Evolutionary conservation across 805 yeast species (phyloP), one percentile per base, ranked within the genome.

Genomic region (Citeromyces matritensis): DNA sequence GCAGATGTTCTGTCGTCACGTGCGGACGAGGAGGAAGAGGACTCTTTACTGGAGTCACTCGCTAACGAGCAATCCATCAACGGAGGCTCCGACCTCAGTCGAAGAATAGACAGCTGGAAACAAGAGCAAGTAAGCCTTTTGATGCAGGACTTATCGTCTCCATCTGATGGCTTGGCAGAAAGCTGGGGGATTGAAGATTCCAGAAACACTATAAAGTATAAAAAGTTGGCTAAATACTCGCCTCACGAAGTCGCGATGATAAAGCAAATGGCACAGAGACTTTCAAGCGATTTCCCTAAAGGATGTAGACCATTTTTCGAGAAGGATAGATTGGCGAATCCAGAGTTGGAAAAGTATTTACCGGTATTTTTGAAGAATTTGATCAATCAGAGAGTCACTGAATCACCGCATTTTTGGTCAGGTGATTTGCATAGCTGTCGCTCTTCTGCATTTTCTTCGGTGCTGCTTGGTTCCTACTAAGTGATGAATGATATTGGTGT

Each of bases 131-230:
- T 47, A 6, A 37, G 37, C 23, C 35, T 40, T 6, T 31, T 50
- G 8, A 24, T 49, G 11, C 37, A 35, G 11, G 53, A 47, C 9
- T 14, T 43, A 3, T 17, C 21, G 5, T 5, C 21, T 5, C 21
- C 5, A 7, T 17, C 21, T 17, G 21, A 17, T 17, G 7, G 7
- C 21, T 7, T 17, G 5, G 21, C 21, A 17, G 40, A 42, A 32
- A 40, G 51, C 6, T 50, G 55, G 55, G 55, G 53, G 2, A 47
- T 50, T 13, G 55, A 48, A 14, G 45, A 47, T 33, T 30, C 31
- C 10, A 11, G 11, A 13, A 28, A 28, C 15, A 26, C 30, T 21
- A 31, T 26, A 10, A 30, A 13, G 14, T 29, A 4, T 23, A 25
- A 27, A 26, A 23, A 14, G 4, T 31, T 49, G 17, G 29, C 35